These are phyloP conservation scores for Amylocarpus encephaloides DNA, from an alignment of 2,329 filamentous ascomycete genomes.

Conservation along the genomic window DNA sequence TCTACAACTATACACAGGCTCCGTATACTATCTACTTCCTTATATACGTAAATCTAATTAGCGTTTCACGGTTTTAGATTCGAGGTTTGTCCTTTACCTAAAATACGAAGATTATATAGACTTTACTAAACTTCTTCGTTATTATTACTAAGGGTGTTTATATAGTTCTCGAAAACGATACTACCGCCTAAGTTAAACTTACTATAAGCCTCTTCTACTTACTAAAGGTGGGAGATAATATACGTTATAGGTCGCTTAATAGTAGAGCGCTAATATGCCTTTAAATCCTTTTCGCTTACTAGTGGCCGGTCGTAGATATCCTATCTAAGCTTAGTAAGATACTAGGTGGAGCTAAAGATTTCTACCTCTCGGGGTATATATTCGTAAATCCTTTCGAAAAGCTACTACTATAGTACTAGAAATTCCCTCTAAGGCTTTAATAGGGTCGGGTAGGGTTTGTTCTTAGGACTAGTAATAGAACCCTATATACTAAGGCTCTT, in stretches of 20 bases:
- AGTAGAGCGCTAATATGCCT: slow-evolving; percentile 27
- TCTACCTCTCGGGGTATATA: slow-evolving; percentile 16
- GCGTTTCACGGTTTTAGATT: slow-evolving; percentile 18
- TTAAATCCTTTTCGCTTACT: slow-evolving; percentile 29
- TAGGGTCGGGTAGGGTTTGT: slow-evolving; percentile 19
- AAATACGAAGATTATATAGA: slow-evolving; percentile 18
- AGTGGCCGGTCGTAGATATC: slow-evolving; percentile 19
- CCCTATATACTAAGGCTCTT: slow-evolving; percentile 22
- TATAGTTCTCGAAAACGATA: slow-evolving; percentile 24
- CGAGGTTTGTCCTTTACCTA: slow-evolving; percentile 14
- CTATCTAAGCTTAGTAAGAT: slow-evolving; percentile 20
- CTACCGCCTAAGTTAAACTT: slow-evolving; percentile 21
- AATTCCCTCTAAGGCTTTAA: slow-evolving; percentile 22
- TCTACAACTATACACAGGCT: slow-evolving; percentile 31
- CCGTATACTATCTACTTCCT: slow-evolving; percentile 16
- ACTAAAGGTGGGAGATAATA: slow-evolving; percentile 27
- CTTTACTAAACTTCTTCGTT: slow-evolving; percentile 24
- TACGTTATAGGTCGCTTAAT: slow-evolving; percentile 27
- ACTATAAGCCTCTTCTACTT: slow-evolving; percentile 24
- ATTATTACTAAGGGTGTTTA: slow-evolving; percentile 13
- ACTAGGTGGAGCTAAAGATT: slow-evolving; percentile 20
- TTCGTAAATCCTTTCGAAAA: slow-evolving; percentile 17
- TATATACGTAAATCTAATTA: slow-evolving; percentile 23
- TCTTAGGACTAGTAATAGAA: slow-evolving; percentile 21
- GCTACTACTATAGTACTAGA: slow-evolving; percentile 13